Conservation (phyloP, 306 rosid genomes). For the Prunus campanulata region DNA sequence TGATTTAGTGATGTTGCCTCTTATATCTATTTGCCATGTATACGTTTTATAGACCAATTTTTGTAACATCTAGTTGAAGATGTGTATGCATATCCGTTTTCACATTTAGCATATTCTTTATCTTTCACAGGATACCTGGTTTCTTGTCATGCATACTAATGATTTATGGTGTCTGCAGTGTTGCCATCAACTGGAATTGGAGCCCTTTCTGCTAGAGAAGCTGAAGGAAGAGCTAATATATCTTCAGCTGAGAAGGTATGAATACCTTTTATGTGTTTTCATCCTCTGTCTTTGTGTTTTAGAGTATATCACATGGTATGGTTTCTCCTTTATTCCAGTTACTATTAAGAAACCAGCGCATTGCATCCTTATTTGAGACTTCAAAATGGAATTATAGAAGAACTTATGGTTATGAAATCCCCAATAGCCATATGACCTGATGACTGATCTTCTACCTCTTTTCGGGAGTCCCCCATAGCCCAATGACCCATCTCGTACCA, state of each 20-base stretch:
- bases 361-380: background rate
- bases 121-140: background rate
- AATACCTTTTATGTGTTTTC: conserved; percentile 7
- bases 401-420: background rate
- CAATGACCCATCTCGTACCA: background rate
- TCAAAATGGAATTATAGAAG: background rate
- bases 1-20: background rate
- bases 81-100: background rate
- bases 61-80: background rate
- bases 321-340: background rate
- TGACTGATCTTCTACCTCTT: too few species aligned
- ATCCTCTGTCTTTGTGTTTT: background rate
- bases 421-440: background rate
- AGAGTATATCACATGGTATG: background rate
- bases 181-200: conserved; percentile 93
- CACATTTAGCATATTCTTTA: background rate
- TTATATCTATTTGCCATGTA: background rate
- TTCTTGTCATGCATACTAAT: conserved; percentile 24
- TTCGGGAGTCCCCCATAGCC: background rate
- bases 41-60: background rate
- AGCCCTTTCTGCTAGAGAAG: conserved; percentile 90
- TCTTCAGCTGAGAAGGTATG: conserved; percentile 91
- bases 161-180: conserved; percentile 54
- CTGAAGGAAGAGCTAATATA: conserved; percentile 91
- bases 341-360: background rate